Base-by-base conservation (phyloP, 2,329 filamentous ascomycete genomes). In the Sarocladium kiliense region DNA sequence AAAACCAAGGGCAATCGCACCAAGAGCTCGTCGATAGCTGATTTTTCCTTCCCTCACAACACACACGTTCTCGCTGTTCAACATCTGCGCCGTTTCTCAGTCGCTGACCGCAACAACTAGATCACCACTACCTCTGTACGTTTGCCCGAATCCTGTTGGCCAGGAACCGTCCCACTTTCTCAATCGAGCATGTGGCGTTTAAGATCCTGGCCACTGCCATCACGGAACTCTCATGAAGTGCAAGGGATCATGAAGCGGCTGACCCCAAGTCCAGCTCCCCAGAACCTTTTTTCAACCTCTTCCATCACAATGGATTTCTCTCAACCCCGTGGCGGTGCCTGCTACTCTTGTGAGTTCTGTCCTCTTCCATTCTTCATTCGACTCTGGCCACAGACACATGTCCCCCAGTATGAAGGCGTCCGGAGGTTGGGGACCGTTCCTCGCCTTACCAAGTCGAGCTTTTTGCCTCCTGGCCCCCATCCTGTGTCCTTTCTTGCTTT, bases 281-380 rank as follows among this genome's bases (percentile, higher is more conserved):
- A 27, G 10, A 53, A 26, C 21, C 5, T 7, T 7, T 21, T 11
- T 27, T 21, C 36, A 25, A 39, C 50, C n/a, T 41, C 50, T 3
- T 11, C 41, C 23, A 36, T 5, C 50, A 53, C 6, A 41, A 53
- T 53, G 50, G 50, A 53, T 53, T 53, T 9, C 50, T 41, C 12
- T 16, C 32, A 44, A 12, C 53, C 59, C 56, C 73, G 71, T 60
- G 76, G 77, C 64, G 50, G 50, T 53, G 72, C 75, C 60, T 80
- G 77, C 72, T 80, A 79, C 68, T 76, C 73, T 62, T 78, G 75
- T 78, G 64, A 76, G 75, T 74, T 55, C 32, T 16, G 30, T 39
- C 36, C 27, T 39, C 26, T 19, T 19, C 41, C 30, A 34, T 34
- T 34, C 30, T n/a, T n/a, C n/a, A n/a, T n/a, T n/a, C n/a, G n/a